These are phyloP conservation scores for Petunia secreta DNA, from an alignment of 257 asterid genomes.

Conservation along the genomic window DNA sequence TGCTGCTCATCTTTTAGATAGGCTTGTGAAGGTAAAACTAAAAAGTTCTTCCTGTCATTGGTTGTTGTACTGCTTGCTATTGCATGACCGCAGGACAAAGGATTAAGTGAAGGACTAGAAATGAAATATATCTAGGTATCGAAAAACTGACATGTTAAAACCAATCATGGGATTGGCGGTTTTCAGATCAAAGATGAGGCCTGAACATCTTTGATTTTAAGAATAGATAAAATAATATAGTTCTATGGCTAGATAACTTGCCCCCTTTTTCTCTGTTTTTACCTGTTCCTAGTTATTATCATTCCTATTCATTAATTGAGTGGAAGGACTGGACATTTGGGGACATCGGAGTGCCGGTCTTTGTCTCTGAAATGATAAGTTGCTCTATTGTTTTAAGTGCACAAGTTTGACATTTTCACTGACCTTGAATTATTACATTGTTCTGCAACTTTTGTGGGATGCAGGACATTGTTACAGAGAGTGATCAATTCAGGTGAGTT, in stretches of 20 bases:
- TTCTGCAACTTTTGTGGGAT: constrained; percentile 31
- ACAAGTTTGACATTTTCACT: constrained; percentile 21
- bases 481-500: constrained; percentile 95
- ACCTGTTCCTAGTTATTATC: constrained; percentile 21
- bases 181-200: background rate
- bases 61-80: background rate
- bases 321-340: background rate
- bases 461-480: constrained; percentile 99
- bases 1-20: constrained; percentile 99
- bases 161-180: constrained; percentile 13
- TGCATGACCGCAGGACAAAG: background rate
- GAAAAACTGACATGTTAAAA: background rate
- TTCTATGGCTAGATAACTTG: constrained; percentile 12
- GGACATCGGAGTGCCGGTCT: constrained; percentile 18
- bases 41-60: constrained; percentile 21
- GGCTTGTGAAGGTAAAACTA: constrained; percentile 84
- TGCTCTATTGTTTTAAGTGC: constrained; percentile 4
- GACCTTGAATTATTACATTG: constrained; percentile 13
- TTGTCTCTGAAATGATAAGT: constrained; percentile 5
- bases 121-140: background rate
- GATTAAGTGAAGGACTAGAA: constrained; percentile 10
- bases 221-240: background rate
- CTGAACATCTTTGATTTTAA: background rate
- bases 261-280: constrained; percentile 13
- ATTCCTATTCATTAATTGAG: background rate